These are phyloP conservation scores for Diaporthe australafricana DNA, from an alignment of 2,329 filamentous ascomycete genomes.

Conservation along the genomic window DNA sequence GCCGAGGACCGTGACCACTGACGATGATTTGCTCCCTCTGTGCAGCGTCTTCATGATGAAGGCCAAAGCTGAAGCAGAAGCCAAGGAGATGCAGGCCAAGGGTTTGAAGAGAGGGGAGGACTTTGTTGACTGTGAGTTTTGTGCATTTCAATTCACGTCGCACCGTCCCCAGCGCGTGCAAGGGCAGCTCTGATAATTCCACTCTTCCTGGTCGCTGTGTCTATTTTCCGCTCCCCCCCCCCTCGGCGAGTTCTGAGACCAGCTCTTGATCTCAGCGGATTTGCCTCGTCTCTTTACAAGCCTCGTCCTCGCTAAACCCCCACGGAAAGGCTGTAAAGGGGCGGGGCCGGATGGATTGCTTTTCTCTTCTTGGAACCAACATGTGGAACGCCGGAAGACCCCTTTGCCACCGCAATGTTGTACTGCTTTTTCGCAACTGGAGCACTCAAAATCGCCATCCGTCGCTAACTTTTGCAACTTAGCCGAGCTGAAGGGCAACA, in stretches of 20 bases:
- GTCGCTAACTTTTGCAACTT: neutral
- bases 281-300: neutral
- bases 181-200: neutral
- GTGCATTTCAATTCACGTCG: neutral
- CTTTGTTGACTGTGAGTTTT: slow-evolving; percentile 50
- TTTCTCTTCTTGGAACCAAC: neutral
- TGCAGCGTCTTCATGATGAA: slow-evolving; percentile 50
- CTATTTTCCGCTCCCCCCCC: neutral
- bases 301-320: neutral
- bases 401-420: neutral
- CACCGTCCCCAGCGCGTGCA: neutral
- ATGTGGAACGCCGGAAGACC: neutral
- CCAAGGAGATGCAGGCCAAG: slow-evolving; percentile 52
- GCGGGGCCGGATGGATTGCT: neutral
- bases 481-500: slow-evolving; percentile 51
- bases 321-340: neutral
- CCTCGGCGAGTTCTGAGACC: neutral
- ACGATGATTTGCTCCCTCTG: neutral
- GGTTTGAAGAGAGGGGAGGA: slow-evolving; percentile 53
- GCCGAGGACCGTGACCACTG: neutral
- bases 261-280: neutral
- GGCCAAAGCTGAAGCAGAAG: slow-evolving; percentile 54
- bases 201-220: neutral
- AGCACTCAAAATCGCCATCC: neutral
- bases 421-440: neutral